Conservation (phyloP, 148 eudicot species). For the Nepenthes gracilis region DNA sequence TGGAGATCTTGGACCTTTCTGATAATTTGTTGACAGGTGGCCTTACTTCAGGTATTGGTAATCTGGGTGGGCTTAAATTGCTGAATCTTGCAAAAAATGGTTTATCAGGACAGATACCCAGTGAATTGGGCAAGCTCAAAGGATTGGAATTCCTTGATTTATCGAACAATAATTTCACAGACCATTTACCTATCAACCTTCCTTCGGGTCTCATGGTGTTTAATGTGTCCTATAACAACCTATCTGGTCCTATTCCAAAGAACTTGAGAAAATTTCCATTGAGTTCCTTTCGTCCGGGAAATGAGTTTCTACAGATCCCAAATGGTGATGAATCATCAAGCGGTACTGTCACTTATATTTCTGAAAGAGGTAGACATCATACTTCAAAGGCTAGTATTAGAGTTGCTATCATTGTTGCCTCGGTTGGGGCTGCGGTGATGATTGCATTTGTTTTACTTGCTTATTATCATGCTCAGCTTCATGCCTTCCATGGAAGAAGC, state of each 20-base stretch:
- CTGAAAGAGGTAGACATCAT: constrained; percentile 13
- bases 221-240: constrained; percentile 58
- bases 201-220: constrained; percentile 46
- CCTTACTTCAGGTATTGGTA: constrained; percentile 47
- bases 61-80: constrained; percentile 46
- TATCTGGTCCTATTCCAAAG: constrained; percentile 58
- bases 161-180: constrained; percentile 58
- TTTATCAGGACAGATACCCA: constrained; percentile 64
- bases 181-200: constrained; percentile 58
- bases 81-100: constrained; percentile 65
- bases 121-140: constrained; percentile 45
- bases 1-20: constrained; percentile 85
- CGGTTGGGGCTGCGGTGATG: constrained; percentile 66
- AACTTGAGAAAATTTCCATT: constrained; percentile 45
- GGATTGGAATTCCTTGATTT: constrained; percentile 65
- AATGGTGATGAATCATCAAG: constrained; percentile 7
- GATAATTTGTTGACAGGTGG: constrained; percentile 47
- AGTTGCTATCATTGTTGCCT: constrained; percentile 70
- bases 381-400: constrained; percentile 40
- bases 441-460: constrained; percentile 71
- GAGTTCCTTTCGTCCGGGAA: constrained; percentile 74
- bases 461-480: constrained; percentile 56
- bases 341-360: neutral
- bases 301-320: constrained; percentile 33
- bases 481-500: constrained; percentile 43